Base-by-base conservation (phyloP, 2,329 filamentous ascomycete genomes). In the Nemania bipapillata region DNA sequence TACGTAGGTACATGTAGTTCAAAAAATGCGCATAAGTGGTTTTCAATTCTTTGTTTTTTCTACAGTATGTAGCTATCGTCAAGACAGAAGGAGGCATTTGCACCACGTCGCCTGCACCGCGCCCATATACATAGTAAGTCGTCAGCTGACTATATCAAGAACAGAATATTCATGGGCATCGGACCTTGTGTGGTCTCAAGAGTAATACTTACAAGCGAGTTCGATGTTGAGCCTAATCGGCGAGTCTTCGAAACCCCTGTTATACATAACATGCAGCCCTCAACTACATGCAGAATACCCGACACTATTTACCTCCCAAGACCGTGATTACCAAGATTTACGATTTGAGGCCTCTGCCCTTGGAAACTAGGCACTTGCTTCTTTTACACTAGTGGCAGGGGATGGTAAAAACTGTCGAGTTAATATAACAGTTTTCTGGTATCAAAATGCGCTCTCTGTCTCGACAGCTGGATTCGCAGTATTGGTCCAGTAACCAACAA, bases 261-360 rank as follows among this genome's bases (percentile, higher is more conserved):
- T 37, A 42, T 37, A 9, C 26, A n/a, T 28, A 28, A 45, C 11
- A 37, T 58, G 45, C 11, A 40, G 4, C 12, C 26, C 35, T 59
- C 7, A 17, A 22, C 22, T 17, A 50, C 32, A 65, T 49, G 30
- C 20, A 65, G 57, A 57, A 60, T 52, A 49, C 35, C 57, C 52
- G 56, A 65, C 26, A 54, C 61, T 58, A 60, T 65, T 61, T 15
- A 52, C 26, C 15, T 40, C 42, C 32, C 30, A 20, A 42, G 56
- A 37, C 32, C 37, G 37, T 40, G 7, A 45, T 58, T 35, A 30
- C 54, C 32, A 22, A 53, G 37, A 35, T 59, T 47, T 65, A 28
- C 60, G 47, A 49, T 64, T 20, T 22, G n/a, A 40, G 45, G n/a
- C 15, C 24, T 54, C 54, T 28, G 4, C 40, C 24, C 50, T 32